Base-by-base conservation (phyloP, 2,329 filamentous ascomycete species). In the Fusarium dimerum region DNA sequence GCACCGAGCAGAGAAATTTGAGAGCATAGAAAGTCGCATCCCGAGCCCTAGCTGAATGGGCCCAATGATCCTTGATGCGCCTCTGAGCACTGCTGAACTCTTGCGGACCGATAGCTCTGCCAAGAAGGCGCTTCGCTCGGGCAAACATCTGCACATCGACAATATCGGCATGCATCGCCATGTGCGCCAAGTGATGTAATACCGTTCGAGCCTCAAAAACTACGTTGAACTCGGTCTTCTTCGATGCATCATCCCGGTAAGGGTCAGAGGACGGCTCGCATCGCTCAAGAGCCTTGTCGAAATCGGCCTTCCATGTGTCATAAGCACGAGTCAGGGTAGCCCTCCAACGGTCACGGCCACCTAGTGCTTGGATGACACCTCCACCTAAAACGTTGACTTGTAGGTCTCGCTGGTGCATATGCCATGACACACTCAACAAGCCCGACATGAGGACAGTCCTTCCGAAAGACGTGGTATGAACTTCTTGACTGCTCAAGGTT, bases 71-170 rank as follows among this genome's bases (percentile, higher is more conserved):
- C 59, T 87, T 91, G 87, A 96, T 94, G 57, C 92, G 85, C 51
- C 89, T 83, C 60, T 90, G 85, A 3, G 91, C 91, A 46, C 85
- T 87, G 57, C 81, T 86, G 51, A 94, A 87, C 71, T 97, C 94
- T 56, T 90, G 85, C 2, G 84, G 79, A 1, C 90, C 92, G 55
- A 97, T 95, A 1, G 87, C 86, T 43, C 93, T 86, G 18, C 94
- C 93, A 5, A 97, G 83, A 2, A 97, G 80, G 30, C 92, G 82
- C 62, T 87, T 90, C 1, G 93, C 91, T 9, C 92, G 87, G 6
- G 93, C 94, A 70, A 94, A 97, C 60, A 97, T 95, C 72, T 97
- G 93, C 65, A 92, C 93, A 70, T 97, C 93, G n/a, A 96, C 90
- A 48, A 97, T 91, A 67, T 97, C 93, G 20, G 96, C 92, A 67